Evolutionary conservation across 345 rosid genomes (phyloP).

Genomic region (Gossypium thurberi): DNA sequence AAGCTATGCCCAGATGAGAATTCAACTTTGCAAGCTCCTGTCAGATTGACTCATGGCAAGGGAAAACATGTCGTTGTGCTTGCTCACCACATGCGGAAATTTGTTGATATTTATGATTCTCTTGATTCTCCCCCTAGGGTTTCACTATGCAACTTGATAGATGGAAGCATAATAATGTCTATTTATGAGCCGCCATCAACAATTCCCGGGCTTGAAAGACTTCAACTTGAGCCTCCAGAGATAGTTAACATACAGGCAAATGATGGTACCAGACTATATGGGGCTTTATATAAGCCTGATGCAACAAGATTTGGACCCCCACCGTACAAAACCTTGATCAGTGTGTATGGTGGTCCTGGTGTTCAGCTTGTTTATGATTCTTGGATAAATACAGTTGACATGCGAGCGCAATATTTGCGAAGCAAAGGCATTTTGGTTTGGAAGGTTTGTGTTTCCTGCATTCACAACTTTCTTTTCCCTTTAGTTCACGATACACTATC

Average conservation of each 20-base stretch:
- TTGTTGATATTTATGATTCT: constrained; percentile 85
- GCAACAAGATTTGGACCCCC: constrained; percentile 73
- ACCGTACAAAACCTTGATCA: constrained; percentile 78
- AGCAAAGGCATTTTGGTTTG: constrained; percentile 91
- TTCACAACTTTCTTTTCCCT: background rate
- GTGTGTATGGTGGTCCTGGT: constrained; percentile 86
- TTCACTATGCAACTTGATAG: constrained; percentile 54
- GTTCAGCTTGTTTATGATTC: constrained; percentile 69
- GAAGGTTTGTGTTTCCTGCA: constrained; percentile 49
- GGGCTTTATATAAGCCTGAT: constrained; percentile 84
- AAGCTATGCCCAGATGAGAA: constrained; percentile 38
- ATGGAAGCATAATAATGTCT: constrained; percentile 51
- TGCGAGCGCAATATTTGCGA: constrained; percentile 85
- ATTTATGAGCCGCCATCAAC: constrained; percentile 64
- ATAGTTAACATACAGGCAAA: constrained; percentile 57
- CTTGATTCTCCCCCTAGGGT: constrained; percentile 65
- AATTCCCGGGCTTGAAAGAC: constrained; percentile 43
- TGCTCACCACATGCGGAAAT: constrained; percentile 74
- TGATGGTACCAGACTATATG: constrained; percentile 64
- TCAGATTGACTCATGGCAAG: constrained; percentile 70
- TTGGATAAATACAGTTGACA: constrained; percentile 82
- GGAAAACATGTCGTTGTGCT: constrained; percentile 82
- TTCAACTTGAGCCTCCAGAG: constrained; percentile 74
- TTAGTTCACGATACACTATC: background rate
- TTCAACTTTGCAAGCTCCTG: constrained; percentile 32